Evolutionary conservation across 768 basidiomycete species (phyloP).

Genomic region (Phanerochaete sordida): DNA sequence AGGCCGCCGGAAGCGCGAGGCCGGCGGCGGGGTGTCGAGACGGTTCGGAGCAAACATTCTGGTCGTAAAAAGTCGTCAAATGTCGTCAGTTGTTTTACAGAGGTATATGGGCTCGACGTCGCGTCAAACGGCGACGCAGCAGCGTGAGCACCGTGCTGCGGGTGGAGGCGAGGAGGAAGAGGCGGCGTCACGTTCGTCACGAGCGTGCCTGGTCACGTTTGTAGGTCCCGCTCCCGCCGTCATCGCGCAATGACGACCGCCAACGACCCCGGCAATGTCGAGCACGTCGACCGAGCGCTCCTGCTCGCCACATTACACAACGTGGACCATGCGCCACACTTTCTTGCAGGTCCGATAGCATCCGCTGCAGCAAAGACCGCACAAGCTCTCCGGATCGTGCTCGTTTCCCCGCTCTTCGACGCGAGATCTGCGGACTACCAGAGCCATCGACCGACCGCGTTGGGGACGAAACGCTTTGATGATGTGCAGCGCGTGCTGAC

Average conservation of each 20-base stretch:
- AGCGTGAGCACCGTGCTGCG: not conserved
- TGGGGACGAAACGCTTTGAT: constrained; percentile 53
- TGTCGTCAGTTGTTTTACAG: constrained; percentile 5
- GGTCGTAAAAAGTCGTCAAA: constrained; percentile 16
- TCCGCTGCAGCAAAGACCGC: constrained; percentile 45
- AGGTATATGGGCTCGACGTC: not conserved
- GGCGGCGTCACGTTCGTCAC: constrained; percentile 7
- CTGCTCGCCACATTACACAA: constrained; percentile 9
- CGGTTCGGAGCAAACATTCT: constrained; percentile 39
- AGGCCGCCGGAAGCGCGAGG: constrained; percentile 54
- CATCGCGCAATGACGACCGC: not conserved
- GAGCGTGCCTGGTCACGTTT: not conserved
- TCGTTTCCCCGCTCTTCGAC: constrained; percentile 63
- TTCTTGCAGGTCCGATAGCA: constrained; percentile 52
- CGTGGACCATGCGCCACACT: constrained; percentile 37
- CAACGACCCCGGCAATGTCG: not conserved
- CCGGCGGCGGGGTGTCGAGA: constrained; percentile 49
- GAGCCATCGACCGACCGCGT: constrained; percentile 8
- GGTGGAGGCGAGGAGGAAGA: not conserved
- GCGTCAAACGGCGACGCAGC: not conserved
- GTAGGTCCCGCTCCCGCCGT: constrained; percentile 3
- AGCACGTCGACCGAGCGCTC: constrained; percentile 1
- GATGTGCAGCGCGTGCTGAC: constrained; percentile 75
- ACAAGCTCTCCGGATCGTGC: constrained; percentile 54
- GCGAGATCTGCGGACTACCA: constrained; percentile 1